phyloP scores from a whole-genome alignment of 176 grass and related monocot genomes.

The Oryza punctata region DNA sequence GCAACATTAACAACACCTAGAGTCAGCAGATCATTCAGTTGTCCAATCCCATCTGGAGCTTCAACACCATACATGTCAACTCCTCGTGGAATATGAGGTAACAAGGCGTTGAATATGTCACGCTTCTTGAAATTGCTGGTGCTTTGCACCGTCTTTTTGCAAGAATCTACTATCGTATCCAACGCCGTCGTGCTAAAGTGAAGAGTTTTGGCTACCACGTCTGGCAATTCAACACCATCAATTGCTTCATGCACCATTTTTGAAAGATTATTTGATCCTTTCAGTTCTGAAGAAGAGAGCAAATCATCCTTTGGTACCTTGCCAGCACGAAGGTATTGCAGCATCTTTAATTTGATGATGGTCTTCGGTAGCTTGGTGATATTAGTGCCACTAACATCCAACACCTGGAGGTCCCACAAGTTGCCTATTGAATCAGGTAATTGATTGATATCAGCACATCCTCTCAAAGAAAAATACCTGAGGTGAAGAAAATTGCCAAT shows the following conservation, averaged over 20 bases:
- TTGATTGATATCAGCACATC: neutral
- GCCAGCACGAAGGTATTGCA: neutral
- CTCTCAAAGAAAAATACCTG: neutral
- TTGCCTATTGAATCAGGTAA: neutral
- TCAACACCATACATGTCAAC: neutral
- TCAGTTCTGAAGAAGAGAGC: too few species aligned
- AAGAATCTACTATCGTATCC: neutral
- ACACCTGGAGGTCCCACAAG: neutral
- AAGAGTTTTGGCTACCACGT: too few species aligned
- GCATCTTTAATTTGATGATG: neutral
- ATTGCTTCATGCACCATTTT: too few species aligned
- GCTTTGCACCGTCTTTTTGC: too few species aligned
- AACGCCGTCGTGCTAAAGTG: too few species aligned
- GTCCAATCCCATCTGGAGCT: neutral
- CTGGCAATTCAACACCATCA: too few species aligned
- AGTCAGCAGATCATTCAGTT: neutral
- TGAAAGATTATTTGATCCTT: too few species aligned
- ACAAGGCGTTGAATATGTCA: neutral
- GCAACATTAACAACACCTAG: neutral
- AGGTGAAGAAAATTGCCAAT: neutral
- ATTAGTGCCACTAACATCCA: neutral
- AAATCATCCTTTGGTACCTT: too few species aligned
- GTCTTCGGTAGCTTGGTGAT: neutral
- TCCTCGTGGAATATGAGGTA: neutral
- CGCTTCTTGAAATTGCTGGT: neutral